phyloP scores from a whole-genome alignment of 1,284 basidiomycete genomes.

The Irpex lacteus region DNA sequence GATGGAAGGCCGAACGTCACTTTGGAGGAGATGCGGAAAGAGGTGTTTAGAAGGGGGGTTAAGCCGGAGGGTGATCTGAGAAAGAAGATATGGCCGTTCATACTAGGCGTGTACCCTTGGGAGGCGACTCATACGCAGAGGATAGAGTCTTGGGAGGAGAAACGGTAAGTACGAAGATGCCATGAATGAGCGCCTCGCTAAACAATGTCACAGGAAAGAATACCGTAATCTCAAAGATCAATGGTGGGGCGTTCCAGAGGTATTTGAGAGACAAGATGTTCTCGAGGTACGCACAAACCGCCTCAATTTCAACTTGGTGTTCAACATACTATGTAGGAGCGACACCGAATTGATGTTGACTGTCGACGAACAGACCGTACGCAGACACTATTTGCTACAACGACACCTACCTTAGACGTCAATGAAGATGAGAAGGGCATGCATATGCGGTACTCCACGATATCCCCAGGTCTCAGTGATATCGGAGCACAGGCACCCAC shows the following conservation, averaged over 20 bases:
- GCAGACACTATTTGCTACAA: conserved; percentile 79
- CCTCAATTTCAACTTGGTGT: too few species aligned
- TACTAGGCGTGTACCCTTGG: conserved; percentile 87
- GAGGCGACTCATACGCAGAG: conserved; percentile 56
- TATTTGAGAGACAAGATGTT: conserved; percentile 75
- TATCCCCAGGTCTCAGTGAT: conserved; percentile 67
- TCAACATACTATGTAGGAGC: conserved; percentile 45
- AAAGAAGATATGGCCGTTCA: conserved; percentile 84
- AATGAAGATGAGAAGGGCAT: conserved; percentile 52
- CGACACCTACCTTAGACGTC: conserved; percentile 26
- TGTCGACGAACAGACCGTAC: conserved; percentile 95
- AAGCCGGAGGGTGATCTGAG: conserved; percentile 50
- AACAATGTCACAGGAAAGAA: conserved; percentile 42
- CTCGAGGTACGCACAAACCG: conserved; percentile 49
- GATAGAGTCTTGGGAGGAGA: conserved; percentile 55
- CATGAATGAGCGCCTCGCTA: neutral
- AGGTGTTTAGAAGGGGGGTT: conserved; percentile 78
- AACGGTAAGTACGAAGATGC: conserved; percentile 44
- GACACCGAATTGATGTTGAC: conserved; percentile 92
- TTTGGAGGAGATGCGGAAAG: conserved; percentile 66
- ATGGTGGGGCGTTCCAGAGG: conserved; percentile 81
- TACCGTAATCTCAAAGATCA: conserved; percentile 72
- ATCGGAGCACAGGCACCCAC: conserved; percentile 82
- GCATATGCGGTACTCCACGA: conserved; percentile 55
- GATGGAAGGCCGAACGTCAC: conserved; percentile 68